These are phyloP conservation scores for Kluyveromyces siamensis DNA, from an alignment of 805 yeast genomes.

Conservation along the genomic window DNA sequence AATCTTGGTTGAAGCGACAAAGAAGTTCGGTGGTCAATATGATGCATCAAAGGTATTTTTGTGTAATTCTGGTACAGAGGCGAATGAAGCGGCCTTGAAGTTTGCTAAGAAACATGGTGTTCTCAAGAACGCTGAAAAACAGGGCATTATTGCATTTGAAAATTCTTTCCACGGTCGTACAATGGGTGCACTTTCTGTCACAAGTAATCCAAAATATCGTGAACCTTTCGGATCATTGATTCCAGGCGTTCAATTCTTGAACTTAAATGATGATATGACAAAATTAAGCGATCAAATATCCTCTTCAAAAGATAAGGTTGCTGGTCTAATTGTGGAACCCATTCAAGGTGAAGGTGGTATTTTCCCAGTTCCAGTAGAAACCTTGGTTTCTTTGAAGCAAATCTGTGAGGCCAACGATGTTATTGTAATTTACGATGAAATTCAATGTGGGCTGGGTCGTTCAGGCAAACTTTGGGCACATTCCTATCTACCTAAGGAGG, in stretches of 20 bases:
- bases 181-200: constrained; percentile 85
- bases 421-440: constrained; percentile 83
- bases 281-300: constrained; percentile 16
- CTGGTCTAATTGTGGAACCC: constrained; percentile 94
- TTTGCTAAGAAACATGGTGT: constrained; percentile 78
- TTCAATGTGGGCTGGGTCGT: constrained; percentile 94
- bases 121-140: constrained; percentile 41
- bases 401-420: constrained; percentile 64
- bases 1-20: constrained; percentile 61
- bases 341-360: constrained; percentile 98
- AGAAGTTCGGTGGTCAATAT: constrained; percentile 66
- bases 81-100: constrained; percentile 72
- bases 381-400: constrained; percentile 54
- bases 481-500: constrained; percentile 57
- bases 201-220: constrained; percentile 90
- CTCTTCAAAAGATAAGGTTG: constrained; percentile 34
- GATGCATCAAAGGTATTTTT: constrained; percentile 69
- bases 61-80: constrained; percentile 69
- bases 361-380: constrained; percentile 53
- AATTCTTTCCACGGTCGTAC: constrained; percentile 94
- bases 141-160: constrained; percentile 77
- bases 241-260: constrained; percentile 61
- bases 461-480: constrained; percentile 94
- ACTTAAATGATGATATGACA: constrained; percentile 28
- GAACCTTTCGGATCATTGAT: constrained; percentile 82